Base-by-base conservation (phyloP, 1,284 basidiomycete genomes). In the Cryptococcus neoformans region DNA sequence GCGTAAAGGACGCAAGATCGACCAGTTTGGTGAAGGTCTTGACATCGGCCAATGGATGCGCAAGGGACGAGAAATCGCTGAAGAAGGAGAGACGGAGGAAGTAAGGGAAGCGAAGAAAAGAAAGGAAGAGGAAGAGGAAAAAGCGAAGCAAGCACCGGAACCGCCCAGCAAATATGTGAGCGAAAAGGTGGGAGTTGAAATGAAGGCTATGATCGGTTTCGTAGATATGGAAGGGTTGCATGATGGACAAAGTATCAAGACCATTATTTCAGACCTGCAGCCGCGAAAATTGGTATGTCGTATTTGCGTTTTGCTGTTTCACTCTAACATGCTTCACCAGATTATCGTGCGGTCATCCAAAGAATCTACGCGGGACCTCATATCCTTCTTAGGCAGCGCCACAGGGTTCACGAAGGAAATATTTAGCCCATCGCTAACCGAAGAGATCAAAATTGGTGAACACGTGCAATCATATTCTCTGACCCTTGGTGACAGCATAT, bases 191-290 rank as follows among this genome's bases (percentile, higher is more conserved):
- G 84, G 87, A 41, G 83, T 98, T 12, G 85, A 90, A 51, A 74
- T 98, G 38, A 84, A 86, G 21, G 98, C 96, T 67, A 85, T 87
- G 6, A 78, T 98, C 14, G 83, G 93, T 34, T 97, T 89, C 65
- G 85, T 99, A 53, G 96, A 99, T 70, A 87, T 99, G 84, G 92
- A 95, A 65, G 96, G 96, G 35, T 78, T 96, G 56, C 94, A 93
- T 70, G 96, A 99, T 69, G 94, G 95, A 1, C 87, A 94, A 59
- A 93, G 96, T 6, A 87, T 98, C 62, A 97, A 97, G 77, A 95
- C 90, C 0, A 94, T 99, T 60, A 87, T 99, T 10, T 91, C 95
- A 2, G 92, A 97, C 79, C 85, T 99, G 55, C 93, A 96, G 71
- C 96, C 96, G 34, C 84, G 96, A 16, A 94, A 93, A 80, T 86